These are phyloP conservation scores for Backusella mclennaniae DNA, from an alignment of 192 early-diverging fungal genomes.

Conservation along the genomic window DNA sequence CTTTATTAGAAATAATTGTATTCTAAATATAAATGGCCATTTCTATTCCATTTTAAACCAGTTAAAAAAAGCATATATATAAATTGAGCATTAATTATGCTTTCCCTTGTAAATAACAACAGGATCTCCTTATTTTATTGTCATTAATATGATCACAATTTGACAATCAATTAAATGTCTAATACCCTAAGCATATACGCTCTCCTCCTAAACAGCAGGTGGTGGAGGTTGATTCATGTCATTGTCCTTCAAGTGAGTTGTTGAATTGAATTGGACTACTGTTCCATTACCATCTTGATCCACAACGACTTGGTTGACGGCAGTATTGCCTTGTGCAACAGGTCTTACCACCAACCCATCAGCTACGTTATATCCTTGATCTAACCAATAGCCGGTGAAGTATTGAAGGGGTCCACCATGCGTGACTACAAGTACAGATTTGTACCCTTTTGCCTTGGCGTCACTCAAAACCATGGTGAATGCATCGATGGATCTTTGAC, in stretches of 20 bases:
- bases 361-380: neutral
- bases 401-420: slow-evolving; percentile 26
- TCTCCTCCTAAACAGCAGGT: neutral
- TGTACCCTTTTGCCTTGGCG: slow-evolving; percentile 1
- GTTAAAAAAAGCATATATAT: neutral
- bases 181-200: neutral
- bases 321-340: slow-evolving; percentile 13
- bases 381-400: slow-evolving; percentile 9
- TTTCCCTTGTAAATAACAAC: neutral
- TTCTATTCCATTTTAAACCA: neutral
- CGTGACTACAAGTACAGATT: slow-evolving; percentile 23
- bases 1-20: too few relatives aligned
- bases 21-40: neutral
- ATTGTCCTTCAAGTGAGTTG: neutral
- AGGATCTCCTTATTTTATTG: neutral
- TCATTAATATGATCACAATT: neutral
- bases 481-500: neutral
- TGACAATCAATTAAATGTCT: neutral
- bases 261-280: slow-evolving; percentile 6
- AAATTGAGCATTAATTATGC: neutral
- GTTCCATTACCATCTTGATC: neutral
- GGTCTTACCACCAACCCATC: neutral
- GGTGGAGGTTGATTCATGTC: neutral
- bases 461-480: slow-evolving; percentile 14
- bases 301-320: neutral